phyloP scores from a whole-genome alignment of 495 filamentous ascomycete genomes.

The Aspergillus nidulans region DNA sequence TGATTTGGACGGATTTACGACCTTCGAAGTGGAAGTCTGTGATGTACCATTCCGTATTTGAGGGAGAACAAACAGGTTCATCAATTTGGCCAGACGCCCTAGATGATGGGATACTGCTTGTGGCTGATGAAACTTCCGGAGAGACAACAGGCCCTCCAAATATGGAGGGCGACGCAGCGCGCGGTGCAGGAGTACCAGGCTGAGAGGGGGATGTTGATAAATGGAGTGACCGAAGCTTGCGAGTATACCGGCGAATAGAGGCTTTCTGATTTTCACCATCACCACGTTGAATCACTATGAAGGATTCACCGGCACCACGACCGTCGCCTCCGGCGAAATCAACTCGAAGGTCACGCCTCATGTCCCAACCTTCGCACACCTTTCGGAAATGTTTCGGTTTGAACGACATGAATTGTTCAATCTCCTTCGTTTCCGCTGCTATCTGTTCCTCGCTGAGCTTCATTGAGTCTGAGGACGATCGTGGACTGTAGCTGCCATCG shows the following conservation, averaged over 20 bases:
- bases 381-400: slow-evolving; percentile 76
- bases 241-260: slow-evolving; percentile 48
- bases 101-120: slow-evolving; percentile 25
- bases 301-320: slow-evolving; percentile 63
- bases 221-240: slow-evolving; percentile 14
- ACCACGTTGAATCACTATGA: slow-evolving; percentile 72
- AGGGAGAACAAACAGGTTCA: slow-evolving; percentile 14
- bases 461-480: slow-evolving; percentile 67
- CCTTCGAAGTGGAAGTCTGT: slow-evolving; percentile 54
- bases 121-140: slow-evolving; percentile 6
- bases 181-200: background rate
- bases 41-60: slow-evolving; percentile 53
- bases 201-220: slow-evolving; percentile 10
- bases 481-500: slow-evolving; percentile 65
- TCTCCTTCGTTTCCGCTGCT: slow-evolving; percentile 70
- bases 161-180: slow-evolving; percentile 22
- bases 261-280: slow-evolving; percentile 50
- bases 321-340: slow-evolving; percentile 85
- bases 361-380: slow-evolving; percentile 83
- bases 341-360: slow-evolving; percentile 78
- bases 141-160: slow-evolving; percentile 31
- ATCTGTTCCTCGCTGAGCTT: slow-evolving; percentile 65
- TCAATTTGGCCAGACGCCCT: slow-evolving; percentile 24
- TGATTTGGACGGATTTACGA: slow-evolving; percentile 55
- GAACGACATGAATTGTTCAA: slow-evolving; percentile 68